These are phyloP conservation scores for Pseudozyma pruni DNA, from an alignment of 1,284 basidiomycete genomes.

Conservation along the genomic window DNA sequence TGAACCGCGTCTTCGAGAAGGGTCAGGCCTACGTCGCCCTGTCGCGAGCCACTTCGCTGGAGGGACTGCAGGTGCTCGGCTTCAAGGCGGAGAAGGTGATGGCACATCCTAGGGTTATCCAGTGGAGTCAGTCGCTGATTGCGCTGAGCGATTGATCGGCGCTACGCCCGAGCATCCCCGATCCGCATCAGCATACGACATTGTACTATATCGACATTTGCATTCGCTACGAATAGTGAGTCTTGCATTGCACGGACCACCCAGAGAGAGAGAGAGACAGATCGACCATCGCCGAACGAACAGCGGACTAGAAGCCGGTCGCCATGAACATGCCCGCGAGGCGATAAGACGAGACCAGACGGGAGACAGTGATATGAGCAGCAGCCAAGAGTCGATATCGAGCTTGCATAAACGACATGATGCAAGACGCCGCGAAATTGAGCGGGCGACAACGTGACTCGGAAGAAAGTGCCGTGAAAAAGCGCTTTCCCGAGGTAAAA, in stretches of 20 bases:
- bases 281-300: neutral
- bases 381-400: too few relatives aligned
- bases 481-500: neutral
- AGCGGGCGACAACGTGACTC: conserved; percentile 19
- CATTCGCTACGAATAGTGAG: neutral
- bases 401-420: too few relatives aligned
- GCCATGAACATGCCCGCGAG: too few relatives aligned
- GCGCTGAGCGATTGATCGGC: conserved; percentile 22
- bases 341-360: too few relatives aligned
- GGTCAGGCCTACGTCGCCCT: conserved; percentile 92
- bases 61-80: conserved; percentile 87
- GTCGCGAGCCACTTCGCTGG: conserved; percentile 89
- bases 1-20: conserved; percentile 64
- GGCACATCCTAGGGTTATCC: conserved; percentile 61
- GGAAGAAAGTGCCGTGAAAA: too few relatives aligned
- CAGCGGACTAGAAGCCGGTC: too few relatives aligned
- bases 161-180: too few relatives aligned
- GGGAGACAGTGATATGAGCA: too few relatives aligned
- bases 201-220: conserved; percentile 8
- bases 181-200: neutral
- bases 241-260: neutral
- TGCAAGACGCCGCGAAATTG: conserved; percentile 23
- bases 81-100: conserved; percentile 71
- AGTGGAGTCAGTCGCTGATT: conserved; percentile 53
- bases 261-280: too few relatives aligned